Evolutionary conservation across 139 green algal species (phyloP).

Genomic region (Picochlorum sp.): DNA sequence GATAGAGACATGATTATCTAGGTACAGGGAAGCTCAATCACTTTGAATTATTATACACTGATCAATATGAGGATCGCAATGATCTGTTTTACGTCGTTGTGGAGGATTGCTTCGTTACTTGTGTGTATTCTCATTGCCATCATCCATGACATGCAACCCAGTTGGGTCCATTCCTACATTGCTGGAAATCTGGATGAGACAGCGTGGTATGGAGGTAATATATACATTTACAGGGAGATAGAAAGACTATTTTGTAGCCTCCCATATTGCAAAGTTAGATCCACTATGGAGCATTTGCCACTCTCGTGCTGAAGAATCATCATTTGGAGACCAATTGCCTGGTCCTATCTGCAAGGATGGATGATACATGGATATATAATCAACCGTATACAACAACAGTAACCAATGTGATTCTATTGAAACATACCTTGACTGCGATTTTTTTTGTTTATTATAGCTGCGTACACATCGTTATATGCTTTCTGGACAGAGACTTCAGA

Average conservation of each 20-base stretch:
- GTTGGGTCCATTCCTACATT: too few species aligned
- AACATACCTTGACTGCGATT: conserved; percentile 52
- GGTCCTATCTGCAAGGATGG: conserved; percentile 15
- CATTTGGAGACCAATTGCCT: conserved; percentile 58
- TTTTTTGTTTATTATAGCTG: conserved; percentile 76
- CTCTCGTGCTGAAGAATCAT: conserved; percentile 40
- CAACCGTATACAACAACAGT: not conserved
- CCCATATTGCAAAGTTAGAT: conserved; percentile 75
- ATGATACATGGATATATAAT: conserved; percentile 5
- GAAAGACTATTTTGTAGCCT: conserved; percentile 17
- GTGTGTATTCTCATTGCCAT: too few species aligned
- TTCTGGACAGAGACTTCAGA: conserved; percentile 34
- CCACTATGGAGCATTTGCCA: conserved; percentile 53
- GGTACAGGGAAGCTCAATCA: too few species aligned
- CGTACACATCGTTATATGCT: conserved; percentile 62
- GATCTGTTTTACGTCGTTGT: too few species aligned
- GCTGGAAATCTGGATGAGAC: too few species aligned
- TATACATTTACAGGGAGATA: too few species aligned
- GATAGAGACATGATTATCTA: conserved; percentile 5
- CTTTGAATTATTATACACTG: too few species aligned
- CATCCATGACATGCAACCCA: too few species aligned
- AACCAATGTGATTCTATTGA: conserved; percentile 5
- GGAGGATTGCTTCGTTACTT: too few species aligned
- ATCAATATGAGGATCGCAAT: too few species aligned
- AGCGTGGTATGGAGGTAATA: too few species aligned